Percentiles rank a stretch among this genome's conserved stretches.
These are phyloP conservation scores for Ballota nigra DNA, from an alignment of 257 asterid genomes.

Conservation along the genomic window DNA sequence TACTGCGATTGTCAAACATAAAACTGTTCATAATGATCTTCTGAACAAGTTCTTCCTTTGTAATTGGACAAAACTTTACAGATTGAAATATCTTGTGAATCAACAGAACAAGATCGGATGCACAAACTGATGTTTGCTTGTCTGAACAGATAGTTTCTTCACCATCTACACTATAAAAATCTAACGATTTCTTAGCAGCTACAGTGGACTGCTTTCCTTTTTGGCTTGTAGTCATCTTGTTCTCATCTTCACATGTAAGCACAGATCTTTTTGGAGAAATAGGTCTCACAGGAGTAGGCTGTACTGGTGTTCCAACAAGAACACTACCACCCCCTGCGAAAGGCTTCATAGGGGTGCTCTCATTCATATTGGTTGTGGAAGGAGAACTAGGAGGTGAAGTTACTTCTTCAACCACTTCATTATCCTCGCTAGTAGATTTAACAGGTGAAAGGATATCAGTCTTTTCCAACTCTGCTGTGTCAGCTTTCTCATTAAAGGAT, in stretches of 20 bases:
- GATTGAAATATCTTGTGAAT: conserved; percentile 65
- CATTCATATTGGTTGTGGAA: conserved; percentile 29
- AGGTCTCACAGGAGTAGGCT: conserved; percentile 63
- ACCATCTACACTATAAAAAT: conserved; percentile 42
- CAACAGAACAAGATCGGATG: conserved; percentile 55
- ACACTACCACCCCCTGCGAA: conserved; percentile 28
- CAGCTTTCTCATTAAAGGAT: conserved; percentile 38
- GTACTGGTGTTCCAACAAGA: conserved; percentile 66
- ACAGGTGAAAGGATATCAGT: conserved; percentile 33
- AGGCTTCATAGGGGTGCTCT: conserved; percentile 69
- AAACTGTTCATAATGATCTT: conserved; percentile 68
- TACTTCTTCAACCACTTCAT: conserved; percentile 31
- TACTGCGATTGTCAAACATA: conserved; percentile 60
- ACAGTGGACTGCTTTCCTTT: conserved; percentile 36
- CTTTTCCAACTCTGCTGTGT: conserved; percentile 33
- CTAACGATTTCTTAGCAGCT: conserved; percentile 67
- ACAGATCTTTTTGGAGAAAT: conserved; percentile 38
- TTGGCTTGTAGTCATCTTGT: conserved; percentile 45
- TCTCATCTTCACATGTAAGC: conserved; percentile 59
- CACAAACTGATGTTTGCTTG: conserved; percentile 37
- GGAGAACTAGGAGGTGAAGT: conserved; percentile 29
- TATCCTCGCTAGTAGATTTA: conserved; percentile 28
- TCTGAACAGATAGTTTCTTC: conserved; percentile 31
- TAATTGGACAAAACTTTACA: conserved; percentile 54
- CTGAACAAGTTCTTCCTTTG: conserved; percentile 87